These are phyloP conservation scores for Aquilaria agallochum DNA, from an alignment of 441 rosid genomes.

Conservation along the genomic window DNA sequence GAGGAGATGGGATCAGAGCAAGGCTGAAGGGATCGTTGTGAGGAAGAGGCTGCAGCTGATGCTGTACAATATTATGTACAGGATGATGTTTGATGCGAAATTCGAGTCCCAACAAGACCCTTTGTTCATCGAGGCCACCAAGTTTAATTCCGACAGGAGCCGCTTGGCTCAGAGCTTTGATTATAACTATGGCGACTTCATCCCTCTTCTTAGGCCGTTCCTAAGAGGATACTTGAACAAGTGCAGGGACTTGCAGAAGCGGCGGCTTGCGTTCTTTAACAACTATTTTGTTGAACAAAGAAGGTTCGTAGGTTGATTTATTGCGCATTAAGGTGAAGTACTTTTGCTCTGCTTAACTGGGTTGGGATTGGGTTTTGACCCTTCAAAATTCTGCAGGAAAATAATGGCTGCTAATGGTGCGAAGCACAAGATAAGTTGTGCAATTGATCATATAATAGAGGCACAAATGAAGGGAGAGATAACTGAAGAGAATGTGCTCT, in stretches of 20 bases:
- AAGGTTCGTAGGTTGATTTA: conserved; percentile 20
- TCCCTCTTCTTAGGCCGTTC: conserved; percentile 52
- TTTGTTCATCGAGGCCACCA: conserved; percentile 43
- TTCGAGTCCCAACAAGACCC: conserved; percentile 46
- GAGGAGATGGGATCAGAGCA: conserved; percentile 17
- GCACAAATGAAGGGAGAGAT: conserved; percentile 60
- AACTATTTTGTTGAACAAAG: conserved; percentile 36
- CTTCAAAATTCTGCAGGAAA: conserved; percentile 22
- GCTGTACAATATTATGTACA: conserved; percentile 58
- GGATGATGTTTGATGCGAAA: conserved; percentile 59
- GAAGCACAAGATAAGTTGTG: conserved; percentile 43
- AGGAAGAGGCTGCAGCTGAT: conserved; percentile 49
- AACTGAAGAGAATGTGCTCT: conserved; percentile 49
- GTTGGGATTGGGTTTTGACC: not conserved
- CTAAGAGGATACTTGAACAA: conserved; percentile 49
- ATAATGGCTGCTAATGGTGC: conserved; percentile 47
- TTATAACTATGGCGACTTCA: conserved; percentile 66
- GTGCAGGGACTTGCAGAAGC: conserved; percentile 51
- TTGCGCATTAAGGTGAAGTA: too few species aligned
- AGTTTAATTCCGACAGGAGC: conserved; percentile 56
- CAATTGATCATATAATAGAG: conserved; percentile 53
- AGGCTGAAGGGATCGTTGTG: conserved; percentile 32
- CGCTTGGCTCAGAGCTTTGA: conserved; percentile 61
- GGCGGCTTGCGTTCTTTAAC: conserved; percentile 58
- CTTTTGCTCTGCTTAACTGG: too few species aligned